Percentiles rank a stretch among this genome's conserved stretches.
Evolutionary conservation across 1,139 yeast genomes (phyloP).

Genomic region (Taphrina communis): DNA sequence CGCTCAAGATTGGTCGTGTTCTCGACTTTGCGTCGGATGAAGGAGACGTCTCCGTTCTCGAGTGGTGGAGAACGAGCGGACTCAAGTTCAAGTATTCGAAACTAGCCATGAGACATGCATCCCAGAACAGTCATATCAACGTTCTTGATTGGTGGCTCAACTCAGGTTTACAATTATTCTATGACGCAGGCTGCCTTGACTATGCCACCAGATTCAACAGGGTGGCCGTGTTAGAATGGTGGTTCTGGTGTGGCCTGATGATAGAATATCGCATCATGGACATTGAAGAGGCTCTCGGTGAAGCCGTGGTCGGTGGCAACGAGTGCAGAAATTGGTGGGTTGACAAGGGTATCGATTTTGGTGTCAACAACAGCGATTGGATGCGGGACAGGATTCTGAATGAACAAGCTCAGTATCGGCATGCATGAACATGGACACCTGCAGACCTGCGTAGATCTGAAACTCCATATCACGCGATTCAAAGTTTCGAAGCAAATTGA

Average conservation of each 20-base stretch:
- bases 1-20: slow-evolving; percentile 38
- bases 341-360: slow-evolving; percentile 37
- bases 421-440: slow-evolving; percentile 10
- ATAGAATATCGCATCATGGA: slow-evolving; percentile 41
- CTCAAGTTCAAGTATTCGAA: slow-evolving; percentile 38
- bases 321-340: slow-evolving; percentile 40
- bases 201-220: slow-evolving; percentile 39
- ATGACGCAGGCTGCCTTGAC: slow-evolving; percentile 37
- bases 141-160: slow-evolving; percentile 41
- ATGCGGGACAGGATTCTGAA: slow-evolving; percentile 37
- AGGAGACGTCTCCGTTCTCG: slow-evolving; percentile 32
- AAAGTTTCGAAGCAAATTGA: too few species aligned
- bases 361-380: slow-evolving; percentile 40
- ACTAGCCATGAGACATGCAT: slow-evolving; percentile 39
- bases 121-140: slow-evolving; percentile 33
- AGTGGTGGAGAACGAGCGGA: slow-evolving; percentile 37
- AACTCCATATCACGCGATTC: background rate
- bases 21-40: slow-evolving; percentile 38
- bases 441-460: background rate
- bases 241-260: slow-evolving; percentile 38
- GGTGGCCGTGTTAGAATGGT: slow-evolving; percentile 39
- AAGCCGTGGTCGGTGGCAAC: slow-evolving; percentile 39
- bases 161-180: slow-evolving; percentile 34
- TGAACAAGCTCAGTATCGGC: slow-evolving; percentile 36
- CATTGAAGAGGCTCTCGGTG: slow-evolving; percentile 39